Conservation (phyloP, 306 rosid species). For the Cucumis sativus region DNA sequence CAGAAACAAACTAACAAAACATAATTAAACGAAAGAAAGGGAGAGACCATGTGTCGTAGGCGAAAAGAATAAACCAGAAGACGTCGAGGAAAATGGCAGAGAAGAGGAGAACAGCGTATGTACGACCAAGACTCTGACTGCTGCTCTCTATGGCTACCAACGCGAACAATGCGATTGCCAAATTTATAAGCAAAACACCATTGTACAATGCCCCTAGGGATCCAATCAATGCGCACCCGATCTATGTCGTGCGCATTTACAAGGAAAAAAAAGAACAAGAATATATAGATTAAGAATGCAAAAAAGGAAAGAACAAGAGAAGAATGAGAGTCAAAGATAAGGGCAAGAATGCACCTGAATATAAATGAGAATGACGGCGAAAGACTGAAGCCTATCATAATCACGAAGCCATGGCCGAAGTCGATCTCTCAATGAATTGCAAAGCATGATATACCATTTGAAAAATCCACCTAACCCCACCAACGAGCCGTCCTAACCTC, state of each 20-base stretch:
- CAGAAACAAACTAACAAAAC: not conserved
- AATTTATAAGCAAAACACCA: constrained; percentile 65
- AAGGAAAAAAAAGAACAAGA: no score
- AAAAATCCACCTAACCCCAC: not conserved
- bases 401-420: constrained; percentile 79
- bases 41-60: constrained; percentile 58
- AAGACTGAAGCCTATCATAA: constrained; percentile 71
- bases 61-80: constrained; percentile 74
- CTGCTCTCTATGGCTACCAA: constrained; percentile 94
- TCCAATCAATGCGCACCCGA: constrained; percentile 81
- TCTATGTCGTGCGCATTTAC: constrained; percentile 22
- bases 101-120: constrained; percentile 82
- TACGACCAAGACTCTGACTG: constrained; percentile 89
- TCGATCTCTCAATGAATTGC: constrained; percentile 55
- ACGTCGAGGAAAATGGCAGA: constrained; percentile 61
- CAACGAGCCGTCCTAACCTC: not conserved
- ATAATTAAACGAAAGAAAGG: not conserved
- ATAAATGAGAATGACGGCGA: constrained; percentile 71
- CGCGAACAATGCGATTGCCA: constrained; percentile 73
- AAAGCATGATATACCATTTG: constrained; percentile 54
- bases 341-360: constrained; percentile 44
- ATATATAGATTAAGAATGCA: not conserved
- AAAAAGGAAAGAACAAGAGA: not conserved
- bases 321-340: not conserved
- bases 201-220: constrained; percentile 86